Conservation (phyloP, 352 stramenopile genomes). For the Aphanomyces astaci region DNA sequence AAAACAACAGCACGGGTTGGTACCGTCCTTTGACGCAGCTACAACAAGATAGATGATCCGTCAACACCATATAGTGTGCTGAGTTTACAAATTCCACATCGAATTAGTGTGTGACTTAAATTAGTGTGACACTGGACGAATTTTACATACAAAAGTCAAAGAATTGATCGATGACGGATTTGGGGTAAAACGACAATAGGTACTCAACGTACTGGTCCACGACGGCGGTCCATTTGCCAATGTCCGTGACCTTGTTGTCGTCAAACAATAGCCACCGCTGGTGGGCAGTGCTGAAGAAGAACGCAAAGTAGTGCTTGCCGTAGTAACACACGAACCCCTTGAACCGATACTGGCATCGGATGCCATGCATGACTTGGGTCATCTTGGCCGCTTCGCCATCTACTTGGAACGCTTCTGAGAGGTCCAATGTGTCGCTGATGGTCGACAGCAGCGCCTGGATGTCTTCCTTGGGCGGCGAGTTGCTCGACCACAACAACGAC, state of each 20-base stretch:
- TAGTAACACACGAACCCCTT: slow-evolving; percentile 83
- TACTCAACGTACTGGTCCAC: slow-evolving; percentile 37
- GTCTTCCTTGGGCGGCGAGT: slow-evolving; percentile 62
- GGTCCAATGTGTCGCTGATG: slow-evolving; percentile 55
- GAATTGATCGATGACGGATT: too few species aligned
- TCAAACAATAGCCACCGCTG: slow-evolving; percentile 84
- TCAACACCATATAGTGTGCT: too few species aligned
- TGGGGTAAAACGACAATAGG: neutral
- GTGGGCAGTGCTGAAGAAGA: slow-evolving; percentile 81
- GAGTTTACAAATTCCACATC: too few species aligned
- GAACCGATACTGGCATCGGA: slow-evolving; percentile 69
- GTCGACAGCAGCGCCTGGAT: slow-evolving; percentile 57
- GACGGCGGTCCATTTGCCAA: slow-evolving; percentile 69
- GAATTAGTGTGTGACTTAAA: too few species aligned
- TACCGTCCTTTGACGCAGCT: slow-evolving; percentile 58
- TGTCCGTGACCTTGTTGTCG: slow-evolving; percentile 66
- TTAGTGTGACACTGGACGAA: too few species aligned
- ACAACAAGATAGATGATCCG: neutral
- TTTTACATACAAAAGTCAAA: too few species aligned
- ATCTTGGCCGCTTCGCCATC: slow-evolving; percentile 58
- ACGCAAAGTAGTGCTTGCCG: slow-evolving; percentile 67
- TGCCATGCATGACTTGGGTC: slow-evolving; percentile 42
- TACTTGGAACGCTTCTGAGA: slow-evolving; percentile 67
- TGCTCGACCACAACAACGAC: slow-evolving; percentile 73
- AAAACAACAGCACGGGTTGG: slow-evolving; percentile 77